Evolutionary conservation across 768 basidiomycete genomes (phyloP).

Genomic region (Kwoniella mangroviensis): DNA sequence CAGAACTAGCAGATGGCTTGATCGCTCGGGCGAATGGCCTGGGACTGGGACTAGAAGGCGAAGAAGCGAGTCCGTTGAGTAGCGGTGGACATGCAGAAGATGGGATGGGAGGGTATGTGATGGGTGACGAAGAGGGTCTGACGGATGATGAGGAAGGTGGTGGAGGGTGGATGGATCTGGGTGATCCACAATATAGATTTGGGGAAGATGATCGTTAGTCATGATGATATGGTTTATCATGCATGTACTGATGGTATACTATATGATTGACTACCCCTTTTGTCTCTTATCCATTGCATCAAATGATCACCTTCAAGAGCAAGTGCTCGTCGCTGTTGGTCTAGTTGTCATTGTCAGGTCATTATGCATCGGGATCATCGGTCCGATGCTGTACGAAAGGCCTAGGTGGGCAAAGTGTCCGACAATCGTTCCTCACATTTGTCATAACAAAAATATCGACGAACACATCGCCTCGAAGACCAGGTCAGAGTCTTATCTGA

Average conservation of each 20-base stretch:
- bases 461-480: too few relatives aligned
- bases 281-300: neutral
- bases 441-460: too few relatives aligned
- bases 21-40: constrained; percentile 63
- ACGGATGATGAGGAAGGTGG: constrained; percentile 73
- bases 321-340: neutral
- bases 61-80: constrained; percentile 60
- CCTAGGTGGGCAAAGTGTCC: too few relatives aligned
- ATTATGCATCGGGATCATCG: neutral
- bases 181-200: constrained; percentile 7
- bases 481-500: too few relatives aligned
- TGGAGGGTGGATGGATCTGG: constrained; percentile 49
- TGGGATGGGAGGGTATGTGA: constrained; percentile 38
- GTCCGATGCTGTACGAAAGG: neutral
- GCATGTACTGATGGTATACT: neutral
- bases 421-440: too few relatives aligned
- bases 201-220: constrained; percentile 3
- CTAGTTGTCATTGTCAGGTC: neutral
- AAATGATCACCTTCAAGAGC: too few relatives aligned
- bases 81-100: constrained; percentile 35
- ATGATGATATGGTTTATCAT: neutral
- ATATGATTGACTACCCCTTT: neutral
- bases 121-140: constrained; percentile 67
- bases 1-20: constrained; percentile 43
- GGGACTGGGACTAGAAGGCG: constrained; percentile 60